A percentile compares a stretch with the other conserved stretches of the same genome.
phyloP scores from a whole-genome alignment of 306 rosid genomes.

The Senna tora region DNA sequence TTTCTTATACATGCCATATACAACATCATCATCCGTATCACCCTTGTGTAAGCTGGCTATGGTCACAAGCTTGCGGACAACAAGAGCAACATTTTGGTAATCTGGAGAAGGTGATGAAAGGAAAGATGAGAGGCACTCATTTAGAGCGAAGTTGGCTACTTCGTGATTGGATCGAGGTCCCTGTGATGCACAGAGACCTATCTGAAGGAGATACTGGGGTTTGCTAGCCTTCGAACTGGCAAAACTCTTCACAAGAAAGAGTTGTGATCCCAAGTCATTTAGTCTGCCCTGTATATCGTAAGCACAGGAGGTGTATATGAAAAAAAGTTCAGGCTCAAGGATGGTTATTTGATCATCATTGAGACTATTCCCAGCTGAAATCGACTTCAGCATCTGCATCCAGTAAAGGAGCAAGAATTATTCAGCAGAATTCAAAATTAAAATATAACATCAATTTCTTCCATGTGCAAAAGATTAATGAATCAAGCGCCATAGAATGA shows the following conservation, averaged over 20 bases:
- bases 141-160: constrained; percentile 76
- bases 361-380: constrained; percentile 48
- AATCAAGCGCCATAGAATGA: constrained; percentile 16
- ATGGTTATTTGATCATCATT: constrained; percentile 44
- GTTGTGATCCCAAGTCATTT: constrained; percentile 64
- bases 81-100: constrained; percentile 69
- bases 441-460: constrained; percentile 27
- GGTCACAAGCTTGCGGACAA: constrained; percentile 75
- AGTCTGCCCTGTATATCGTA: constrained; percentile 83
- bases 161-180: constrained; percentile 69
- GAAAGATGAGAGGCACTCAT: constrained; percentile 74
- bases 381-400: constrained; percentile 76
- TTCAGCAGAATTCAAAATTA: constrained; percentile 25
- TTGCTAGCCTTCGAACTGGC: constrained; percentile 72
- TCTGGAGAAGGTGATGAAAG: constrained; percentile 77
- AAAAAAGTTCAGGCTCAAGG: constrained; percentile 65
- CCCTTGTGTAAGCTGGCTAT: constrained; percentile 74
- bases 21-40: constrained; percentile 77
- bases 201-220: constrained; percentile 73
- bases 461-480: constrained; percentile 24
- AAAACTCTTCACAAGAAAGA: constrained; percentile 58
- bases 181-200: constrained; percentile 77
- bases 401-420: constrained; percentile 34
- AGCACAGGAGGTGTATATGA: constrained; percentile 71
- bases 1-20: constrained; percentile 69